Evolutionary conservation across 106 monocot species (phyloP).

Genomic region (Dioscorea zingiberensis): DNA sequence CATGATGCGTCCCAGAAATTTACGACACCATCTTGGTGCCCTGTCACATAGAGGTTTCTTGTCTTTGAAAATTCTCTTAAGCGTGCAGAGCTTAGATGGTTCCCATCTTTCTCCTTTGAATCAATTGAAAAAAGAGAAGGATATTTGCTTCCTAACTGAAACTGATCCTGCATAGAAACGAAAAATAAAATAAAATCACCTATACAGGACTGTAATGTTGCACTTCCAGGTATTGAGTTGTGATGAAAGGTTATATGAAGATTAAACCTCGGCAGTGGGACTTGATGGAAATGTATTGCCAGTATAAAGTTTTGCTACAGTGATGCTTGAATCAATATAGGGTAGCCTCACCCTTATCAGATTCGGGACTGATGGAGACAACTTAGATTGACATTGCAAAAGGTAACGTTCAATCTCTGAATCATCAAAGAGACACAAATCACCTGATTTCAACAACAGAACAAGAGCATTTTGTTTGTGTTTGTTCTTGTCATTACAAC

Average conservation of each 20-base stretch:
- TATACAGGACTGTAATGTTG: not conserved
- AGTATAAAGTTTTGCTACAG: constrained; percentile 44
- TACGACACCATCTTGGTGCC: constrained; percentile 72
- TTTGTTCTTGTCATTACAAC: constrained; percentile 36
- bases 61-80: constrained; percentile 38
- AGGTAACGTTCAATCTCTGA: constrained; percentile 71
- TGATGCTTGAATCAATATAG: constrained; percentile 49
- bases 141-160: constrained; percentile 31
- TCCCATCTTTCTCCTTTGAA: constrained; percentile 38
- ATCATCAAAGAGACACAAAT: constrained; percentile 57
- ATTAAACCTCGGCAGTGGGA: constrained; percentile 42
- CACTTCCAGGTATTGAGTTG: no score
- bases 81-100: constrained; percentile 4
- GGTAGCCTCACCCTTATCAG: constrained; percentile 41
- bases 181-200: not conserved
- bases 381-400: constrained; percentile 47
- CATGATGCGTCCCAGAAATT: constrained; percentile 92
- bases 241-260: not conserved
- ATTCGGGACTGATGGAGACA: constrained; percentile 45
- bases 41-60: constrained; percentile 63
- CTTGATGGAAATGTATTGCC: constrained; percentile 9
- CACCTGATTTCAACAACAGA: constrained; percentile 68
- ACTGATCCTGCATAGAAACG: constrained; percentile 38
- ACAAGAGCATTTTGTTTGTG: constrained; percentile 52
- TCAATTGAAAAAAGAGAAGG: constrained; percentile 42